Evolutionary conservation across 768 basidiomycete species (phyloP), one percentile per base, ranked within the genome.

Genomic region (Amanita pseudoporphyria): DNA sequence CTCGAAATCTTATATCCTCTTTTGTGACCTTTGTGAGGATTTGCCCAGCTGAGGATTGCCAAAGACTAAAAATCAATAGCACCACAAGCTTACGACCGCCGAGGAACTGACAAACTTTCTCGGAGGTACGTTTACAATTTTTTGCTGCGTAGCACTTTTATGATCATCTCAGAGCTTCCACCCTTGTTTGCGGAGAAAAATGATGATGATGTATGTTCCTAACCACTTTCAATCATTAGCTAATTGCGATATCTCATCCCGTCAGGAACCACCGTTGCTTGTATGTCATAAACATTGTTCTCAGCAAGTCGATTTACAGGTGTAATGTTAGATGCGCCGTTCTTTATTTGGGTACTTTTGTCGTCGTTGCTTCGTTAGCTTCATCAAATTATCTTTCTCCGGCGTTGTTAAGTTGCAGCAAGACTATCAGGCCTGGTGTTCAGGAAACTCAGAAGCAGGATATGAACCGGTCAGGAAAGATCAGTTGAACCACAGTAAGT

Each of bases 331-430:
- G 88, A 71, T 71, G 46, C 79, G 84, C 22, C 80, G 85, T 16
- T 91, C 89, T 2, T 65, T 87, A 18, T 86, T 90, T 61, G 90
- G 87, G 2, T 87, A 79, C 57, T 91, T 90, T 59, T 81, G 77
- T 56, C 82, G 88, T 41, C 74, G 89, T 35, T 88, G 84, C 59
- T 82, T 75, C 53, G 72, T 87, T 43, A 82, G 76, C 56, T 90
- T 83, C 63, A 60, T 76, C 56, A 90, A 90, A 60, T 68, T 92
- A 3, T 86, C 88, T 0, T 89, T 83, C 55, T 72, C 74, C 41
- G 87, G 83, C 9, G 71, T 84, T n/a, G 69, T 74, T 45, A 77
- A 78, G 55, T 71, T 91, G 31, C 79, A 80, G 55, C 64, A 67
- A 42, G 81, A 89, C 58, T 88, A 85, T 57, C 69, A 75, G 51